Percentiles rank a stretch among this genome's conserved stretches.
These are phyloP conservation scores for Phialophora chinensis DNA, from an alignment of 2,329 filamentous ascomycete genomes.

Conservation along the genomic window DNA sequence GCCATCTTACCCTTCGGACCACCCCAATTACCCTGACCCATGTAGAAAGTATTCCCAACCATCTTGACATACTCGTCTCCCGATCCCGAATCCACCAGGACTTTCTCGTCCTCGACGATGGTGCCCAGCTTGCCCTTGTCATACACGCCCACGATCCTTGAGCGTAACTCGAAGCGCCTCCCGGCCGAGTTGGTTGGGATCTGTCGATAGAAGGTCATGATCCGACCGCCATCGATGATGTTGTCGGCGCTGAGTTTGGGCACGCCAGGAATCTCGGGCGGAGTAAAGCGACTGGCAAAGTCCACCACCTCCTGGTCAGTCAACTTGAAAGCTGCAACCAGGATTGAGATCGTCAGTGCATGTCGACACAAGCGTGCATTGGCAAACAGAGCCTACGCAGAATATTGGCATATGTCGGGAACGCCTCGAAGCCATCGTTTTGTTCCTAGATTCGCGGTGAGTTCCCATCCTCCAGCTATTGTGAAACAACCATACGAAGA, in stretches of 20 bases:
- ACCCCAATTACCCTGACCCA: conserved; percentile 55
- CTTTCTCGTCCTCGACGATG: conserved; percentile 52
- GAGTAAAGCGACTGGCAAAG: conserved; percentile 47
- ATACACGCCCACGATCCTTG: conserved; percentile 53
- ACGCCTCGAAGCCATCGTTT: conserved; percentile 52
- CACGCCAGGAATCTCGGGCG: conserved; percentile 47
- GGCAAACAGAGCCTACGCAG: conserved; percentile 17
- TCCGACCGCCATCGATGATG: conserved; percentile 52
- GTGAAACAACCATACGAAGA: conserved; percentile 43
- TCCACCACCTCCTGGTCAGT: conserved; percentile 55
- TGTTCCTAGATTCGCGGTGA: conserved; percentile 43
- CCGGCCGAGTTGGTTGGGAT: conserved; percentile 47
- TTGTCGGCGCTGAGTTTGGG: conserved; percentile 51
- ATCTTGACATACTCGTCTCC: conserved; percentile 49
- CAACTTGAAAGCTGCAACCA: conserved; percentile 49
- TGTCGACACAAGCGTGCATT: background rate
- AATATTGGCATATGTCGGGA: conserved; percentile 55
- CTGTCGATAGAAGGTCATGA: conserved; percentile 47
- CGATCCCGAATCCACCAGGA: conserved; percentile 50
- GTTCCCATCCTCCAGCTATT: background rate
- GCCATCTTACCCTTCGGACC: conserved; percentile 48
- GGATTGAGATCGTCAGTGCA: background rate
- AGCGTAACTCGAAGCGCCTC: conserved; percentile 49
- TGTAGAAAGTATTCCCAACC: conserved; percentile 51
- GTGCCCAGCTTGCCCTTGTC: conserved; percentile 53